Percentiles rank a stretch among this genome's conserved stretches.
These are phyloP conservation scores for Candida sanyaensis DNA, from an alignment of 1,139 yeast genomes.

Conservation along the genomic window DNA sequence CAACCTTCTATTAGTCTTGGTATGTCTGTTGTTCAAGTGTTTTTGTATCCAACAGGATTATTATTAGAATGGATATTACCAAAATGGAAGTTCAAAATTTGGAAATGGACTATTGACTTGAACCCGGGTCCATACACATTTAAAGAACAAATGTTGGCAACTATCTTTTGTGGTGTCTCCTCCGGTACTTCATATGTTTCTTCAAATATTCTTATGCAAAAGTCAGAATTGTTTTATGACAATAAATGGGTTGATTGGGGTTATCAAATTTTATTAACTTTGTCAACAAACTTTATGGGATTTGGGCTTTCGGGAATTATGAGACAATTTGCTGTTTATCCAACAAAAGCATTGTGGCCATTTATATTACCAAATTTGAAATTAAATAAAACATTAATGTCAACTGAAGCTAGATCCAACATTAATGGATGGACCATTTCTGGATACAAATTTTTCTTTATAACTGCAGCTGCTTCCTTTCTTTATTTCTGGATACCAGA, in stretches of 20 bases:
- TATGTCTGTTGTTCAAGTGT: constrained; percentile 33
- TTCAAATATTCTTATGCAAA: constrained; percentile 23
- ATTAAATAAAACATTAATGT: constrained; percentile 53
- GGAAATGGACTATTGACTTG: constrained; percentile 16
- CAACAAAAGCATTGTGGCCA: constrained; percentile 60
- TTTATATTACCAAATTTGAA: constrained; percentile 57
- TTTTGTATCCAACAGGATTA: constrained; percentile 25
- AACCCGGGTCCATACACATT: constrained; percentile 32
- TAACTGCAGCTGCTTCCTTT: constrained; percentile 24
- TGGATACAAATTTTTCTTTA: constrained; percentile 30
- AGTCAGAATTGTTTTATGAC: constrained; percentile 38
- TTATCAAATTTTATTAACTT: constrained; percentile 49
- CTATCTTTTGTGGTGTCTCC: constrained; percentile 12
- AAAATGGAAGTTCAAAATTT: constrained; percentile 13
- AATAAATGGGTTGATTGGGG: constrained; percentile 50
- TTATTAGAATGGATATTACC: constrained; percentile 24
- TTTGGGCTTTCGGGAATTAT: constrained; percentile 64
- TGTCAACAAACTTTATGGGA: constrained; percentile 61
- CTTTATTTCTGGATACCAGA: constrained; percentile 38
- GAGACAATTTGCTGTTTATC: constrained; percentile 58
- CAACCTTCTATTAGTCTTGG: constrained; percentile 50
- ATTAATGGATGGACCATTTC: constrained; percentile 41
- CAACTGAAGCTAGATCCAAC: constrained; percentile 39
- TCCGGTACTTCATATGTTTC: constrained; percentile 30
- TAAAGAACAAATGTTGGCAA: constrained; percentile 30